Conservation (phyloP, 805 yeast species). For the Candida patagonica region DNA sequence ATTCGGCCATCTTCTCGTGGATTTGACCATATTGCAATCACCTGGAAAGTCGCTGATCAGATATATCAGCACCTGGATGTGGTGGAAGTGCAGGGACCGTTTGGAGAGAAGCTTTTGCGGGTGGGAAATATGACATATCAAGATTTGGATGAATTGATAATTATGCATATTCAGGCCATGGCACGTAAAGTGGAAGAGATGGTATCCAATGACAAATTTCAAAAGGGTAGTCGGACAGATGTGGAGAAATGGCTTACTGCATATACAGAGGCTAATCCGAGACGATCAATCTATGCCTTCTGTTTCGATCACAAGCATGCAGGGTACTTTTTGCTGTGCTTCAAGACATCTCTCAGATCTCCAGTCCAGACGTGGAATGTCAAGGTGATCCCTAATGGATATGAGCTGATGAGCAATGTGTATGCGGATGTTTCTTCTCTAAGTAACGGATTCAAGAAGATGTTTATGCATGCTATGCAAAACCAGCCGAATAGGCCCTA, state of each 20-base stretch:
- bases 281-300: conserved; percentile 82
- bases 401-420: conserved; percentile 62
- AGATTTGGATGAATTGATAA: conserved; percentile 89
- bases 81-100: conserved; percentile 58
- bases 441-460: conserved; percentile 90
- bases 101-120: conserved; percentile 46
- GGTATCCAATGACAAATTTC: conserved; percentile 81
- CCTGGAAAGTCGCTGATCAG: conserved; percentile 93
- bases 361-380: conserved; percentile 78
- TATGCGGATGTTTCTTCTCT: conserved; percentile 85
- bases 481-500: neutral
- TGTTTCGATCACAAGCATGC: conserved; percentile 85
- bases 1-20: conserved; percentile 94
- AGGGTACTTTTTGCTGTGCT: conserved; percentile 84
- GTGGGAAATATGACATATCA: conserved; percentile 66
- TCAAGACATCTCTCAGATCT: conserved; percentile 51
- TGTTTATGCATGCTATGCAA: conserved; percentile 17
- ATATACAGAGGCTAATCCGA: conserved; percentile 84
- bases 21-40: conserved; percentile 74
- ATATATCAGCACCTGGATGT: conserved; percentile 88
- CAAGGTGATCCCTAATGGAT: conserved; percentile 82
- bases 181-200: conserved; percentile 77
- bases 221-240: conserved; percentile 66
- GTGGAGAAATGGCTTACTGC: conserved; percentile 81
- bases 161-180: conserved; percentile 75